Conservation (phyloP, 352 stramenopile genomes). For the Phytophthora citricola region DNA sequence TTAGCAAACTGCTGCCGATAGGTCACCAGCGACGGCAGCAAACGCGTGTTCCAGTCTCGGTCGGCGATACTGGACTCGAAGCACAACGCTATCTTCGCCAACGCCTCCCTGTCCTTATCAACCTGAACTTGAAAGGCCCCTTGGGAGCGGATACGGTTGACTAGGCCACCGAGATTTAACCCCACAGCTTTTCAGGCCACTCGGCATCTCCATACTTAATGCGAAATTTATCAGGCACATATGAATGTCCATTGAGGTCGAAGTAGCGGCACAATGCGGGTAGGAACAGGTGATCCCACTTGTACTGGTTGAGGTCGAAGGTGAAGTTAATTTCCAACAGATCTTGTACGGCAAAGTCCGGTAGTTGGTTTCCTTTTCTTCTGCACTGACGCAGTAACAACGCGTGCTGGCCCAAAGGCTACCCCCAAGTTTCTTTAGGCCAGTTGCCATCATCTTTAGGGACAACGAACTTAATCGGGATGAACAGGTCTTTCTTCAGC, state of each 20-base stretch:
- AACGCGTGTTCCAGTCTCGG: slow-evolving; percentile 39
- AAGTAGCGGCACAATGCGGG: slow-evolving; percentile 33
- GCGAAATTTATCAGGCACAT: slow-evolving; percentile 34
- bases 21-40: slow-evolving; percentile 41
- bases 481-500: too few relatives aligned
- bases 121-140: slow-evolving; percentile 37
- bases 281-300: slow-evolving; percentile 16
- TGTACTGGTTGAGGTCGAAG: slow-evolving; percentile 25
- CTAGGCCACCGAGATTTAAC: slow-evolving; percentile 29
- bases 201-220: slow-evolving; percentile 16
- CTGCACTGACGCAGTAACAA: background rate
- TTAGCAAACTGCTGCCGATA: slow-evolving; percentile 37
- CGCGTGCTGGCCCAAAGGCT: background rate
- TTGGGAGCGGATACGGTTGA: slow-evolving; percentile 36
- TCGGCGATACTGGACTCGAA: slow-evolving; percentile 37
- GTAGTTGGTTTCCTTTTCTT: background rate
- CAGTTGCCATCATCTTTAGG: background rate
- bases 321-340: slow-evolving; percentile 2
- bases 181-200: slow-evolving; percentile 25
- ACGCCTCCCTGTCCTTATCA: slow-evolving; percentile 17
- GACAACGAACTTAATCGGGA: background rate
- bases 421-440: background rate
- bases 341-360: too few relatives aligned
- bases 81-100: slow-evolving; percentile 43
- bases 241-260: slow-evolving; percentile 35